These are phyloP conservation scores for Pseudogymnoascus sp. DNA, from an alignment of 2,329 filamentous ascomycete genomes.

Conservation along the genomic window DNA sequence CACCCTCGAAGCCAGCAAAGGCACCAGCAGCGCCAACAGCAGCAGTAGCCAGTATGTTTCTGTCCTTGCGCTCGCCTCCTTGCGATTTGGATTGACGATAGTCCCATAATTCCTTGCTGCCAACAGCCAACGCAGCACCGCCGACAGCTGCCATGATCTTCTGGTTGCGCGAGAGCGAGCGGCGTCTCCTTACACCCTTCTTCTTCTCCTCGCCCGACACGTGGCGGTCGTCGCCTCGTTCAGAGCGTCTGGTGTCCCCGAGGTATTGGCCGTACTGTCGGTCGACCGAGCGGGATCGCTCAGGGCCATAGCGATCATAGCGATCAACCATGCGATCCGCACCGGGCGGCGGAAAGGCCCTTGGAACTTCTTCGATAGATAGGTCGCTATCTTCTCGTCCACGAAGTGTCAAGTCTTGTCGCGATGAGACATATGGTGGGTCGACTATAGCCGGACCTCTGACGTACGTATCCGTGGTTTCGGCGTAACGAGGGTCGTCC, in stretches of 20 bases:
- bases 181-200: slow-evolving; percentile 37
- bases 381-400: slow-evolving; percentile 65
- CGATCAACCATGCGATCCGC: slow-evolving; percentile 20
- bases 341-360: slow-evolving; percentile 71
- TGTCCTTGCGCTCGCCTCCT: slow-evolving; percentile 39
- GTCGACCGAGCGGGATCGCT: slow-evolving; percentile 57
- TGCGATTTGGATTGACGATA: slow-evolving; percentile 45
- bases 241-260: slow-evolving; percentile 38
- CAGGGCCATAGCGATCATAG: slow-evolving; percentile 33
- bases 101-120: slow-evolving; percentile 59
- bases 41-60: slow-evolving; percentile 51
- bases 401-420: slow-evolving; percentile 50
- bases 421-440: slow-evolving; percentile 24
- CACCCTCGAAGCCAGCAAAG: slow-evolving; percentile 55
- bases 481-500: slow-evolving; percentile 46
- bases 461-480: slow-evolving; percentile 32
- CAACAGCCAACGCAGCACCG: slow-evolving; percentile 55
- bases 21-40: slow-evolving; percentile 57
- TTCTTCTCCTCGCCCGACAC: slow-evolving; percentile 54
- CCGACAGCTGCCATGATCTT: slow-evolving; percentile 60
- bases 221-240: slow-evolving; percentile 38
- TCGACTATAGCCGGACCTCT: slow-evolving; percentile 21
- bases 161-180: slow-evolving; percentile 52
- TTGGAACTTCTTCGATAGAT: slow-evolving; percentile 71
- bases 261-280: slow-evolving; percentile 55